Percentiles rank a stretch among this genome's conserved stretches.
These are phyloP conservation scores for Capsicum baccatum DNA, from an alignment of 257 asterid genomes.

Conservation along the genomic window DNA sequence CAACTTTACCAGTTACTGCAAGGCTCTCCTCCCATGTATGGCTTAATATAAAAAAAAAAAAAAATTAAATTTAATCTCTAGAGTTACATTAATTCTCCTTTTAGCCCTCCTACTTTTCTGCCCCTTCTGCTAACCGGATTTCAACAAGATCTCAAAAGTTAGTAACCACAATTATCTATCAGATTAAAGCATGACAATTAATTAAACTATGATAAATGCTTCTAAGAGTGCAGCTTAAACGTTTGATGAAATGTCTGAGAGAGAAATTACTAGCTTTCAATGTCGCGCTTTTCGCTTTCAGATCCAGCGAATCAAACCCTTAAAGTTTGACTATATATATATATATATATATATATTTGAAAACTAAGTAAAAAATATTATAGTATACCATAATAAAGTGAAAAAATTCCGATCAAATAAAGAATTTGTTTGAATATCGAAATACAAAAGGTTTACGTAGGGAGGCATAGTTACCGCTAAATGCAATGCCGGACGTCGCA, in stretches of 20 bases:
- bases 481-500: constrained; percentile 95
- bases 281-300: too few relatives aligned
- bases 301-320: too few relatives aligned
- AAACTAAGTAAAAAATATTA: too few relatives aligned
- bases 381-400: too few relatives aligned
- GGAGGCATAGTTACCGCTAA: constrained; percentile 60
- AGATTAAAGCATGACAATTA: not conserved
- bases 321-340: too few relatives aligned
- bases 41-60: not conserved
- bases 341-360: too few relatives aligned
- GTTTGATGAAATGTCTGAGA: not conserved
- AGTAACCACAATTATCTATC: not conserved
- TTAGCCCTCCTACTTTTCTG: not conserved
- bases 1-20: too few relatives aligned
- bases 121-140: not conserved
- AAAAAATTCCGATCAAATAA: too few relatives aligned
- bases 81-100: not conserved
- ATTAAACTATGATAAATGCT: not conserved
- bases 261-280: too few relatives aligned
- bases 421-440: too few relatives aligned
- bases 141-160: not conserved
- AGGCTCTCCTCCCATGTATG: too few relatives aligned
- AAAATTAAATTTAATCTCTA: not conserved
- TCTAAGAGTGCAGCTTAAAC: not conserved
- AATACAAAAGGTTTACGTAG: too few relatives aligned